phyloP scores from a whole-genome alignment of 129 eudicot species.

The Chrysanthemum makinoi region DNA sequence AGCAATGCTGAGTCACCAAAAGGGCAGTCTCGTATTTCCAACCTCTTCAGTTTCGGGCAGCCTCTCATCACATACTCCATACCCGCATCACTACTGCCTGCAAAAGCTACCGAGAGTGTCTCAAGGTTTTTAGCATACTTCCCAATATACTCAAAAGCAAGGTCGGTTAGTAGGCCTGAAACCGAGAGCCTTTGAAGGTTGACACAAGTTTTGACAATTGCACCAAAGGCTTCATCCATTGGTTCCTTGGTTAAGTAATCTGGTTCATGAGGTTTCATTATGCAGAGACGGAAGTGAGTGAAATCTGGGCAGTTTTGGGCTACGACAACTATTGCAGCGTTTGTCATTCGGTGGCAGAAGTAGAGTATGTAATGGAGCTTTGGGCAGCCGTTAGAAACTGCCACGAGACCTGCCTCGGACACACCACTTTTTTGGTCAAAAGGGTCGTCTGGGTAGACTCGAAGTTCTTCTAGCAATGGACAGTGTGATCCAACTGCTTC shows the following conservation, averaged over 20 bases:
- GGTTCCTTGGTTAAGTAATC: conserved; percentile 66
- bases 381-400: conserved; percentile 64
- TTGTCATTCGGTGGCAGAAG: conserved; percentile 84
- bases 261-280: conserved; percentile 60
- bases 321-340: conserved; percentile 59
- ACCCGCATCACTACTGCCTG: conserved; percentile 67
- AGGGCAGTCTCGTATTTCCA: conserved; percentile 79
- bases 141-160: conserved; percentile 65
- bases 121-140: conserved; percentile 75
- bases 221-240: conserved; percentile 79
- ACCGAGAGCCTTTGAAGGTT: conserved; percentile 69
- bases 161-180: conserved; percentile 74
- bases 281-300: conserved; percentile 79
- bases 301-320: conserved; percentile 74
- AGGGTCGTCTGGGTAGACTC: conserved; percentile 79
- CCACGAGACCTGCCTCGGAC: conserved; percentile 61
- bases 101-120: conserved; percentile 82
- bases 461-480: conserved; percentile 74
- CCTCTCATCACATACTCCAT: conserved; percentile 65
- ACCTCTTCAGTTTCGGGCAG: conserved; percentile 54
- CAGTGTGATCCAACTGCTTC: conserved; percentile 73
- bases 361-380: conserved; percentile 71
- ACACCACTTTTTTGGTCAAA: conserved; percentile 51
- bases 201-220: conserved; percentile 60
- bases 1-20: conserved; percentile 64